Evolutionary conservation across 371 early-diverging fungal species (phyloP), one percentile per base, ranked within the genome.

Genomic region (Capniomyces stellatus): DNA sequence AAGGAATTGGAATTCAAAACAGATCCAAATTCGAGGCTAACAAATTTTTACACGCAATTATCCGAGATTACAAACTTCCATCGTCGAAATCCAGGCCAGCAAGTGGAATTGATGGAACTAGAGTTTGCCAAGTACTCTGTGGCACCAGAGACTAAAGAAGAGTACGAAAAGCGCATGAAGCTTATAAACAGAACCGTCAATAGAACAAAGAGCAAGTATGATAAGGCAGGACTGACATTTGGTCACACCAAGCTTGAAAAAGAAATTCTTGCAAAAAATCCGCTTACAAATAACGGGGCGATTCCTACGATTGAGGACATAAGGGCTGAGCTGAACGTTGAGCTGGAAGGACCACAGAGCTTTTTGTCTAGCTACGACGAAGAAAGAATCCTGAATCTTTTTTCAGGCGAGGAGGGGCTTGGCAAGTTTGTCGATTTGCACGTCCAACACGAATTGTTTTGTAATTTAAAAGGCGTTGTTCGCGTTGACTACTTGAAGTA

Each of bases 381-480:
- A 50, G 46, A 63, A 73, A 83, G 78, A 28, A 61, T 94, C 42
- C 92, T 94, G 51, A 77, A 73, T 40, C 58, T 83, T 63, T 95
- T 94, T 63, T 83, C 88, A 22, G 95, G 93, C 21, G 95, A 93
- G 69, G 97, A 97, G 67, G 65, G 73, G 1, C 58, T 76, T 31
- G 98, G 98, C 28, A 70, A 79, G 31, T 89, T 83, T 54, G 65
- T 97, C 57, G 98, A 97, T 66, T 69, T 97, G 51, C 77, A 91
- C 59, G 71, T 65, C 40, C 69, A 81, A 49, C 79, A 87, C 64
- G 77, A 77, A 29, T 63, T 66, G 21, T 96, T 83, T 62, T 63
- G 87, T 58, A 92, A 95, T 58, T 64, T 97, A 31, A 15, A 35
- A 35, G 15, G 15, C 15, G 15, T 35, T 15, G 35, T 10, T 35